These are phyloP conservation scores for Fraxinus xanthoxyloides DNA, from an alignment of 305 asterid species.

Conservation along the genomic window DNA sequence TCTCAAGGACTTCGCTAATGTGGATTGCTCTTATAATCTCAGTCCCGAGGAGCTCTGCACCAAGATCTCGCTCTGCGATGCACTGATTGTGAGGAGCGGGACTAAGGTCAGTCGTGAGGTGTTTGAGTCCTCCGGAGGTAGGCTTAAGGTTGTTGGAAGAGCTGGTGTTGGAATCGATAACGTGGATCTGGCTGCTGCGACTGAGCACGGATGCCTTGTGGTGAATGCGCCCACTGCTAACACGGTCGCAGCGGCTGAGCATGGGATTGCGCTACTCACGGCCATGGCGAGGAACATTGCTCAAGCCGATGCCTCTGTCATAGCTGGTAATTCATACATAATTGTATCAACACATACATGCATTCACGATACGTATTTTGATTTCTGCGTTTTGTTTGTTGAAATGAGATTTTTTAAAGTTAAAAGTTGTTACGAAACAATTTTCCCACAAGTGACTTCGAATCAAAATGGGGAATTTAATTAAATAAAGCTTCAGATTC, in stretches of 20 bases:
- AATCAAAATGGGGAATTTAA: neutral
- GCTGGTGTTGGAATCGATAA: constrained; percentile 98
- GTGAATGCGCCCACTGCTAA: constrained; percentile 97
- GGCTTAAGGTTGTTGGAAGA: constrained; percentile 91
- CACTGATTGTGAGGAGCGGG: constrained; percentile 53
- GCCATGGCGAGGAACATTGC: constrained; percentile 92
- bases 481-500: neutral
- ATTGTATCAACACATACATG: neutral
- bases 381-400: neutral
- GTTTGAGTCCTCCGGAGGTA: constrained; percentile 73
- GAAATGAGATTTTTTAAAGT: neutral
- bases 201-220: constrained; percentile 92
- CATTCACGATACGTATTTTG: neutral
- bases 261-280: constrained; percentile 82
- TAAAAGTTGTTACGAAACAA: neutral
- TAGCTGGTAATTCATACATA: constrained; percentile 61
- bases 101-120: constrained; percentile 56
- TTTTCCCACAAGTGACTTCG: neutral
- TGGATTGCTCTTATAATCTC: constrained; percentile 39
- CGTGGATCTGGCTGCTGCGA: constrained; percentile 97
- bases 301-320: constrained; percentile 91
- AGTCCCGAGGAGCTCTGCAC: constrained; percentile 34
- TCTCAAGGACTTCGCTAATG: constrained; percentile 65
- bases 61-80: constrained; percentile 45
- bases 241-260: constrained; percentile 97